Evolutionary conservation across 768 basidiomycete genomes (phyloP).

Genomic region (Termitomyces sp.): DNA sequence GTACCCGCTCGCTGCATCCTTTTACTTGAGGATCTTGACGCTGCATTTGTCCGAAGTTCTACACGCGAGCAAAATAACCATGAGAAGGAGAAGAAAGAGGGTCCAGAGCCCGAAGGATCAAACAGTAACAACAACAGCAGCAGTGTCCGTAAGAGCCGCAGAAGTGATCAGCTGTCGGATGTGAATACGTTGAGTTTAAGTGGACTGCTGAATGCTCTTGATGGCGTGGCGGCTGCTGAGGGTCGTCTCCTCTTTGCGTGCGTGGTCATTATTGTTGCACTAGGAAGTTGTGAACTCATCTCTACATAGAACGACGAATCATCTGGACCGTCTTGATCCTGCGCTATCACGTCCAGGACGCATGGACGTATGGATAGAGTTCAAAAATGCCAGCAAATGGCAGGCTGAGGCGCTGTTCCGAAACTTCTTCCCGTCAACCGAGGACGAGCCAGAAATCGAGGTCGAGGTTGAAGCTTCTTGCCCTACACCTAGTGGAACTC

Average conservation of each 20-base stretch:
- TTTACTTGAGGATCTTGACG: conserved; percentile 86
- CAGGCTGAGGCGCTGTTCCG: conserved; percentile 85
- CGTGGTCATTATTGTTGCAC: conserved; percentile 27
- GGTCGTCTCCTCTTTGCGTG: conserved; percentile 87
- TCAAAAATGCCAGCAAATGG: conserved; percentile 80
- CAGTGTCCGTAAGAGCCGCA: conserved; percentile 27
- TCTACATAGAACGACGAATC: conserved; percentile 70
- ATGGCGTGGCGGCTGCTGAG: conserved; percentile 84
- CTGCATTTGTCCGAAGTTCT: conserved; percentile 77
- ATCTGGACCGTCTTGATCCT: conserved; percentile 85
- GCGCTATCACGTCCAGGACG: conserved; percentile 89
- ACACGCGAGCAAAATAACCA: conserved; percentile 50
- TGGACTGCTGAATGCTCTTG: conserved; percentile 78
- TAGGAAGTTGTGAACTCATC: neutral
- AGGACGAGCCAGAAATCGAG: conserved; percentile 34
- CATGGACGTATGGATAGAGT: conserved; percentile 91
- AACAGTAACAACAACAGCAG: conserved; percentile 10
- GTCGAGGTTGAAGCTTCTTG: conserved; percentile 23
- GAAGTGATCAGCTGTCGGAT: conserved; percentile 59
- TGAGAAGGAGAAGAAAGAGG: conserved; percentile 27
- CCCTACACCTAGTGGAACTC: neutral
- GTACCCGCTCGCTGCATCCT: conserved; percentile 84
- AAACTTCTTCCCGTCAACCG: conserved; percentile 84
- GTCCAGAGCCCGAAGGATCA: conserved; percentile 17
- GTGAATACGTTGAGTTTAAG: conserved; percentile 78